Evolutionary conservation across 75 land plant genomes (phyloP).

Genomic region (Picea sitchensis): DNA sequence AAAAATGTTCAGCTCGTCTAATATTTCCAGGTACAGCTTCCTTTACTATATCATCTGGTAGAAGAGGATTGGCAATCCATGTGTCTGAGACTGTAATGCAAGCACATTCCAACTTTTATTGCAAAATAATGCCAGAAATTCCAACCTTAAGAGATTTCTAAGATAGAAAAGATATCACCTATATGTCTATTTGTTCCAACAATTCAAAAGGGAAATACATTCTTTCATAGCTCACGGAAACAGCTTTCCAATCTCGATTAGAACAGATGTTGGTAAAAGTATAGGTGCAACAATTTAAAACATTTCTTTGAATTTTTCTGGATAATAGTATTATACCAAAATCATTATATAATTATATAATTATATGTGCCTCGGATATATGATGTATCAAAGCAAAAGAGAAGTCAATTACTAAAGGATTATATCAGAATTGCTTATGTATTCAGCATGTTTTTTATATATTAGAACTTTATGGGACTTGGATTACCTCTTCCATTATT

Average conservation of each 20-base stretch:
- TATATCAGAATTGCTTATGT: too few relatives aligned
- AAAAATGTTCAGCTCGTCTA: conserved; percentile 91
- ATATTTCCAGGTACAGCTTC: conserved; percentile 99
- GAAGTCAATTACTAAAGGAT: neutral
- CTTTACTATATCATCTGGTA: conserved; percentile 91
- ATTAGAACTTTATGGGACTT: too few relatives aligned
- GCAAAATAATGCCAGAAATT: neutral
- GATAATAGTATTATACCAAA: too few relatives aligned
- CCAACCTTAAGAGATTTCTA: neutral
- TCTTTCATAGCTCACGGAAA: neutral
- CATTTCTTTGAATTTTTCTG: too few relatives aligned
- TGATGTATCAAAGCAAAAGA: neutral
- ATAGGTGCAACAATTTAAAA: too few relatives aligned
- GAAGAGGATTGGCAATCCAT: conserved; percentile 92
- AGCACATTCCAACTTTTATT: conserved; percentile 1
- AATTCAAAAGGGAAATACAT: neutral
- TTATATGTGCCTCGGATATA: neutral
- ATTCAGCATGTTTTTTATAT: too few relatives aligned
- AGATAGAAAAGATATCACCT: neutral
- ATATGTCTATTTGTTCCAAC: neutral
- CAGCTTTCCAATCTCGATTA: neutral
- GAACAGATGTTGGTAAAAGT: neutral
- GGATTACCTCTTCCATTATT: too few relatives aligned
- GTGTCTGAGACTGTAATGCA: conserved; percentile 58
- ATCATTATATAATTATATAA: too few relatives aligned